Evolutionary conservation across 2,329 filamentous ascomycete species (phyloP), one percentile per base, ranked within the genome.

Genomic region (Colletotrichum falcatum): DNA sequence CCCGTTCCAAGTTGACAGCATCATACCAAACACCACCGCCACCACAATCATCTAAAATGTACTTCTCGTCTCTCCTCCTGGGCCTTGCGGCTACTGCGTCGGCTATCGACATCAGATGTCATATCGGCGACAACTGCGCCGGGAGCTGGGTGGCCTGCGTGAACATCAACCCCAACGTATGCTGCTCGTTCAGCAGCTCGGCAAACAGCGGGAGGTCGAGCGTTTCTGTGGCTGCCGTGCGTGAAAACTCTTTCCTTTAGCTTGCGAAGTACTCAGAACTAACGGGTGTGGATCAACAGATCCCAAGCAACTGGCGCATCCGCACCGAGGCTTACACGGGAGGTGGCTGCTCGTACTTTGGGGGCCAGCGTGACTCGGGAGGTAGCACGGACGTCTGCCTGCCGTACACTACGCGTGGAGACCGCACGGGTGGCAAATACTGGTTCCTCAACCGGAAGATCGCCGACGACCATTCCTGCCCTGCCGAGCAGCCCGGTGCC

Each of bases 291-390:
- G 55, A 39, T 1, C 49, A 55, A 55, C 44, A 66, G 66, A 70
- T 70, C 37, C 66, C 66, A 7, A 49, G 23, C 46, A 61, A 23
- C 66, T 70, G 66, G 66, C 54, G 63, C n/a, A 70, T 70, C 14
- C 63, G 62, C 48, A 7, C 23, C 5, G 39, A 42, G 48, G 46
- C 62, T 26, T 66, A 42, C 26, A 61, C 62, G 16, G 63, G 44
- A 2, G 63, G 62, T 39, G 63, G 66, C 28, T 66, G 62, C 56
- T 4, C 3, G 6, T 28, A 23, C 6, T 23, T 35, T 42, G 63
- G 30, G 9, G 63, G 48, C 2, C 12, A 55, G 55, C 1, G 1
- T 11, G 63, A 70, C 49, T 70, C 66, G 6, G 30, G 28, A 23
- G 66, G 58, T 11, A 35, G 0, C 33, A 30, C 44, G 2, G 28